Evolutionary conservation across 345 rosid species (phyloP).

Genomic region (Turritis glabra): DNA sequence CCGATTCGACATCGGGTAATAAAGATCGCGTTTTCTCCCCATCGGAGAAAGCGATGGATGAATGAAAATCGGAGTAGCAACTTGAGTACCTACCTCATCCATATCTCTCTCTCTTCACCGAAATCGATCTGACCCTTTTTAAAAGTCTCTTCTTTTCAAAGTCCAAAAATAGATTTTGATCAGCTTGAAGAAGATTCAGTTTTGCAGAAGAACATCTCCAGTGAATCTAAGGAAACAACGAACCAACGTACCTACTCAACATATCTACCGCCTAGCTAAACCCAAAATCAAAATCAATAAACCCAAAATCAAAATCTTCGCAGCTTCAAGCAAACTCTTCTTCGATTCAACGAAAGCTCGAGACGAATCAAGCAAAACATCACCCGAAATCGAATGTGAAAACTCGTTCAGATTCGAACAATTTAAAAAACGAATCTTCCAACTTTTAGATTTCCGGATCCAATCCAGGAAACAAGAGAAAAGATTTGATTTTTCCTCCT

Average conservation of each 20-base stretch:
- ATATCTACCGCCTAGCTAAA: slow-evolving; percentile 16
- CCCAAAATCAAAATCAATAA: not conserved
- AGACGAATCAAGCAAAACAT: not conserved
- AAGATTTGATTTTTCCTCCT: not conserved
- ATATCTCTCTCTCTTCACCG: slow-evolving; percentile 39
- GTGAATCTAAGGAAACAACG: slow-evolving; percentile 6
- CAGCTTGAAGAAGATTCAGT: slow-evolving; percentile 10
- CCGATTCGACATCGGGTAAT: slow-evolving; percentile 40
- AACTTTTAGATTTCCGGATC: slow-evolving; percentile 22
- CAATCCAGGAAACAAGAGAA: slow-evolving; percentile 12
- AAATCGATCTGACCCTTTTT: slow-evolving; percentile 18
- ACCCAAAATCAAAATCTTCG: not conserved
- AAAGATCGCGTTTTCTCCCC: slow-evolving; percentile 68
- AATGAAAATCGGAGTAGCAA: slow-evolving; percentile 60
- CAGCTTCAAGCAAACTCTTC: slow-evolving; percentile 25
- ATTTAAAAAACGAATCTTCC: slow-evolving; percentile 28
- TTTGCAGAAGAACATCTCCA: not conserved
- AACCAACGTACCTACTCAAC: slow-evolving; percentile 11
- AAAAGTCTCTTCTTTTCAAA: not conserved
- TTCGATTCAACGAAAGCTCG: not conserved
- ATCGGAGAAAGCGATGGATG: slow-evolving; percentile 57
- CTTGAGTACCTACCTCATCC: slow-evolving; percentile 83
- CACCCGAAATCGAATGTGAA: not conserved
- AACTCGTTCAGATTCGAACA: slow-evolving; percentile 26
- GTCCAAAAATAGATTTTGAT: not conserved